Conservation (phyloP, 331 rosid species). For the Acacia pycnantha region DNA sequence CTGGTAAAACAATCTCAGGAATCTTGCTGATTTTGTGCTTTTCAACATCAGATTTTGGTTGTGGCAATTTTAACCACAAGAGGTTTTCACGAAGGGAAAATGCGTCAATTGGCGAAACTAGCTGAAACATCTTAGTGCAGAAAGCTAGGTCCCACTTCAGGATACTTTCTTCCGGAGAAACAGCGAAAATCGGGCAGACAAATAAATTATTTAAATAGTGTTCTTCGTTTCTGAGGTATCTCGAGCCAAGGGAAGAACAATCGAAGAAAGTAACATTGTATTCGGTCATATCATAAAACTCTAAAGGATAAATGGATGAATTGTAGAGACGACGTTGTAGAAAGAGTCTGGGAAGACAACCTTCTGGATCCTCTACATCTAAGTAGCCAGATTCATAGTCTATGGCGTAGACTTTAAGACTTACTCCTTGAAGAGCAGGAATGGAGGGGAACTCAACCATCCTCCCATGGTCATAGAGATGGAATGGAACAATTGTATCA, state of each 20-base stretch:
- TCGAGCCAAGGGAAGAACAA: background rate
- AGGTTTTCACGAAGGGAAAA: fast-evolving
- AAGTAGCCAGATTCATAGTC: background rate
- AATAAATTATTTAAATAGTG: background rate
- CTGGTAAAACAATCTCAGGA: background rate
- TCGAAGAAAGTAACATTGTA: background rate
- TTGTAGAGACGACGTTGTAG: background rate
- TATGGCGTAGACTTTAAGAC: background rate
- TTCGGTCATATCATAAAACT: background rate
- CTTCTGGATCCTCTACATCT: background rate
- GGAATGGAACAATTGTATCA: background rate
- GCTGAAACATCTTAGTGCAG: background rate
- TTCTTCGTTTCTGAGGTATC: background rate
- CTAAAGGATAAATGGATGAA: background rate
- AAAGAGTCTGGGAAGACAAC: slow-evolving; percentile 2
- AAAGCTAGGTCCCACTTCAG: background rate
- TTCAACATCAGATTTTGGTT: background rate
- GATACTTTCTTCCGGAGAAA: too few relatives aligned
- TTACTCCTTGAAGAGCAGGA: background rate
- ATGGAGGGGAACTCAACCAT: background rate
- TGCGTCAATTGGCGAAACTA: background rate
- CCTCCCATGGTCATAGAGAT: background rate
- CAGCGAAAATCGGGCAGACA: background rate
- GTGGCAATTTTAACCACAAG: background rate
- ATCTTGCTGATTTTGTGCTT: too few relatives aligned